phyloP scores from a whole-genome alignment of 768 basidiomycete species.

The Podaxis sp. region DNA sequence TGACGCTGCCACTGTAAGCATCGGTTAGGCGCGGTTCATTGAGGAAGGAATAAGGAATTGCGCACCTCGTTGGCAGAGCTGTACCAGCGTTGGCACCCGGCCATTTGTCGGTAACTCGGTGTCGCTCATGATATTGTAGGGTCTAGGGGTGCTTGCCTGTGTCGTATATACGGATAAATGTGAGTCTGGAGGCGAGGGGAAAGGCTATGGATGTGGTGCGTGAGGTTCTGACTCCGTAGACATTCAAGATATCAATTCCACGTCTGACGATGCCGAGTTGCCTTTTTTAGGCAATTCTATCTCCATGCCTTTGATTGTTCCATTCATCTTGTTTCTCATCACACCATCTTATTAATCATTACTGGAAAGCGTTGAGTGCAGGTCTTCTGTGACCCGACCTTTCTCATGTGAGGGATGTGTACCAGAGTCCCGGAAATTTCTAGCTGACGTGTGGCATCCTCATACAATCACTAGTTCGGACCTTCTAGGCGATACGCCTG shows the following conservation, averaged over 20 bases:
- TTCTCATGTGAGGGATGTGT: not conserved
- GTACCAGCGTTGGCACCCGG: constrained; percentile 62
- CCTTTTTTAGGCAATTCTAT: constrained; percentile 11
- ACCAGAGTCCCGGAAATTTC: not conserved
- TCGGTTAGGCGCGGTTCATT: constrained; percentile 8
- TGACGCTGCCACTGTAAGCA: constrained; percentile 10
- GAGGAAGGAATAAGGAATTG: constrained; percentile 12
- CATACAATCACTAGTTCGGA: not conserved
- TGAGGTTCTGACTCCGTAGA: not conserved
- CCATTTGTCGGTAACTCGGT: constrained; percentile 24
- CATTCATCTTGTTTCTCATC: not conserved
- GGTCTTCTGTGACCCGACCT: not conserved
- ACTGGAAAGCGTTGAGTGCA: not conserved
- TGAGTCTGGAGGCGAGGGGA: not conserved
- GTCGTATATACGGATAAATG: not conserved
- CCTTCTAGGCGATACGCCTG: not conserved
- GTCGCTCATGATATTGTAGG: constrained; percentile 20
- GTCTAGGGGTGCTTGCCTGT: not conserved
- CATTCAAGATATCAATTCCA: constrained; percentile 12
- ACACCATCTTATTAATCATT: not conserved
- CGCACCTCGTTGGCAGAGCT: constrained; percentile 74
- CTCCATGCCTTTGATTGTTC: not conserved
- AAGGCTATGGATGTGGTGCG: not conserved
- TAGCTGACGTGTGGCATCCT: not conserved
- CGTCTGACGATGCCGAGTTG: constrained; percentile 9